These are phyloP conservation scores for Ramularia endophylla DNA, from an alignment of 2,329 filamentous ascomycete genomes.

Conservation along the genomic window DNA sequence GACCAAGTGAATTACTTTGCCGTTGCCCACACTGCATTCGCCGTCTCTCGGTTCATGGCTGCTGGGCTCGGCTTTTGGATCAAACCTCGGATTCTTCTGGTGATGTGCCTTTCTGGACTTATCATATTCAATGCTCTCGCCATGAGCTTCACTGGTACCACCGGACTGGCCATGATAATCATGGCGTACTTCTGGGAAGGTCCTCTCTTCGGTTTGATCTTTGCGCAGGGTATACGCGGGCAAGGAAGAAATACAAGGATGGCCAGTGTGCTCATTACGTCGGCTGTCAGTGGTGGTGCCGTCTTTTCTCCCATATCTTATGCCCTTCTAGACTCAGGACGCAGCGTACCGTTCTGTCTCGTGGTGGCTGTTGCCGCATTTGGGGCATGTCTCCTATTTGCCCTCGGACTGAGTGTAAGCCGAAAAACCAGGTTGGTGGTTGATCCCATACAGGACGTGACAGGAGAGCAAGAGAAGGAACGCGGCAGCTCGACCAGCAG, in stretches of 20 bases:
- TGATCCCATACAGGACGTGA: conserved; percentile 42
- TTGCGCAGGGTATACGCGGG: conserved; percentile 52
- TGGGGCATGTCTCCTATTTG: conserved; percentile 46
- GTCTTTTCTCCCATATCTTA: conserved; percentile 52
- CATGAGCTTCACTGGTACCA: conserved; percentile 43
- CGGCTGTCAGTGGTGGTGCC: conserved; percentile 49
- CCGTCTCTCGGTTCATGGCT: conserved; percentile 51
- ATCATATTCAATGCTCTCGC: conserved; percentile 48
- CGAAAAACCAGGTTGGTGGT: conserved; percentile 43
- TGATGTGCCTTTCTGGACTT: conserved; percentile 48
- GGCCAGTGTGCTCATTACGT: conserved; percentile 48
- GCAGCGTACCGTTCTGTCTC: conserved; percentile 44
- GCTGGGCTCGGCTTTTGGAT: conserved; percentile 49
- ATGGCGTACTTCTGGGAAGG: conserved; percentile 56
- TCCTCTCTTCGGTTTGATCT: conserved; percentile 55
- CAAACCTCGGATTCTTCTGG: conserved; percentile 53
- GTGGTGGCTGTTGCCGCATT: conserved; percentile 50
- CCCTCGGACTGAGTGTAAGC: conserved; percentile 48
- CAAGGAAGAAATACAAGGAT: conserved; percentile 54
- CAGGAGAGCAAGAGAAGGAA: conserved; percentile 29
- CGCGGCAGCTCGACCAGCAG: conserved; percentile 26
- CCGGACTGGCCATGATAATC: conserved; percentile 44
- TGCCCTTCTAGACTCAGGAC: conserved; percentile 37
- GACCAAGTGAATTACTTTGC: conserved; percentile 42
- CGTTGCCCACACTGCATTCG: conserved; percentile 53